Evolutionary conservation across 768 basidiomycete genomes (phyloP), one percentile per base, ranked within the genome.

Genomic region (Sporobolomyces pararoseus): DNA sequence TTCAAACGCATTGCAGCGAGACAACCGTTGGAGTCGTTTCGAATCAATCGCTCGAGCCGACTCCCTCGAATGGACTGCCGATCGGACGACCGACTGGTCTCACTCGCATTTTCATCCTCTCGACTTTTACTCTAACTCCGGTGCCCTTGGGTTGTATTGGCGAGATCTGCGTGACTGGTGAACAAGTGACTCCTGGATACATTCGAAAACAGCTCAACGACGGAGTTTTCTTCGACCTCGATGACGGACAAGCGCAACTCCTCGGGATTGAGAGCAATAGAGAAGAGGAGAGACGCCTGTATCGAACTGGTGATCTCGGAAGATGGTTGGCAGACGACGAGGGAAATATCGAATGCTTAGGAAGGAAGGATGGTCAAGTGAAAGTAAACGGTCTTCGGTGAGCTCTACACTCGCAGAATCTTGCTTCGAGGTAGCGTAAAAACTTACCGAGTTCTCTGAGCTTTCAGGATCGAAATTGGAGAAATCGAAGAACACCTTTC

Each of bases 1-100:
- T n/a, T n/a, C n/a, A n/a, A n/a, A n/a, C n/a, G 21, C 39, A 47
- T 23, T 47, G 46, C 21, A 47, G 46, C 14, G 72, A 74, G 34
- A 74, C 72, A 4, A 74, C 72, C 19, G 72, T 74, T 47, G 72
- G 72, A 21, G 68, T 74, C 32, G 66, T 74, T 29, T 70, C 68
- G 34, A 74, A 74, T 53, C 72, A 66, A 25, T 66, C 65, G 3
- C 17, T 31, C 25, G 49, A 62, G 0, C 39, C 65, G 1, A 63
- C 67, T 12, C 64, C 72, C 1, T 42, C 68, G 2, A 19, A 42
- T 27, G 44, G 47, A 14, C 62, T 69, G 2, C 72, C 72, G 0
- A 73, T 73, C 71, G 72, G 72, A 32, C 52, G 58, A 6, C 72
- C 72, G 1, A 74, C 68, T 17, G 72, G 72, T 9, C 16, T 25